Conservation (phyloP, 192 early-diverging fungal genomes). For the Backusella liffmaniae region DNA sequence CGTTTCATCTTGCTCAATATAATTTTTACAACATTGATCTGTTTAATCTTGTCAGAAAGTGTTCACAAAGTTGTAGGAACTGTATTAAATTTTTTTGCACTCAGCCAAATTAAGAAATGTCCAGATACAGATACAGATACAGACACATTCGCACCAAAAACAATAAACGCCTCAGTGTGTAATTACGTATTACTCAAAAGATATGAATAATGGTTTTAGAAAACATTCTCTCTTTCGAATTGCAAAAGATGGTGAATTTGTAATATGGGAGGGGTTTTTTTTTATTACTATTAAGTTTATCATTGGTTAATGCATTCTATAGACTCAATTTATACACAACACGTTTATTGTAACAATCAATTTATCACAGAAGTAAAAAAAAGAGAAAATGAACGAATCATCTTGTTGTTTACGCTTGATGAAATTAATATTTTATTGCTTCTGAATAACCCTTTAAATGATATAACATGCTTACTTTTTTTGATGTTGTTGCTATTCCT, state of each 20-base stretch:
- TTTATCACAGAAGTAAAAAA: neutral
- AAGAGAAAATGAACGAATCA: neutral
- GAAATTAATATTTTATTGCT: neutral
- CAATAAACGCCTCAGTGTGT: neutral
- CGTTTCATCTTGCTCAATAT: neutral
- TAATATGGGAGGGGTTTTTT: neutral
- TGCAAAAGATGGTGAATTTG: no score
- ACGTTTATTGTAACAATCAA: constrained; percentile 8
- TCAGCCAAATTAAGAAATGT: neutral
- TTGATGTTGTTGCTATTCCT: neutral
- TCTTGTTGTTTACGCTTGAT: neutral
- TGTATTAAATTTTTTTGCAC: neutral
- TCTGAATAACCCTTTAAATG: neutral
- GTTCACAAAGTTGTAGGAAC: neutral
- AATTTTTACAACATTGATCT: neutral
- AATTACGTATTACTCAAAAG: neutral
- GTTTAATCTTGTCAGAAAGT: neutral
- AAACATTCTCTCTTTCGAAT: no score
- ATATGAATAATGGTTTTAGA: no score
- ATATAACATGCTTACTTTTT: neutral
- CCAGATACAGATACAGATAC: neutral
- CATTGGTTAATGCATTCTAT: neutral
- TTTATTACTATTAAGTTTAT: neutral
- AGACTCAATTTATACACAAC: neutral
- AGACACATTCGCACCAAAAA: neutral